Evolutionary conservation across 257 asterid genomes (phyloP), one percentile per base, ranked within the genome.

Genomic region (Ilex aquifolium): DNA sequence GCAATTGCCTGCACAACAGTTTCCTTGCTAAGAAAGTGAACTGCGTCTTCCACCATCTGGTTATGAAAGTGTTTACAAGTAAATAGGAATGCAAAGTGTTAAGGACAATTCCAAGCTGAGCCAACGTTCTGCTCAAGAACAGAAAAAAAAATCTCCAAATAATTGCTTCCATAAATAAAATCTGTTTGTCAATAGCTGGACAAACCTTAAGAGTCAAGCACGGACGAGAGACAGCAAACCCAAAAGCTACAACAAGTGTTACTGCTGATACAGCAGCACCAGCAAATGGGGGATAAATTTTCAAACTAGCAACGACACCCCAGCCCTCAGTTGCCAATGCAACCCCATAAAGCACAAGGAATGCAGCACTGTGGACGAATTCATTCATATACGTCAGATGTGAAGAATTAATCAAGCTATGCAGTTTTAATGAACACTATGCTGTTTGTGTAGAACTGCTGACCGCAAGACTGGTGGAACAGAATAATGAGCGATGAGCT

Each of bases 41-140:
- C 99, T 72, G 97, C 99, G 81, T 90, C 99, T 80, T 93, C 97
- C 78, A 93, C 95, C 99, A 90, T 90, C 99, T 93, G 70, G 42
- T 71, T 16, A 31, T 53, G 31, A 32, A 59, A 71, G 36, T 65
- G 66, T 31, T 62, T 53, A 69, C 70, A 55, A 48, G 16, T 65
- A 21, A 21, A 46, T 61, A 31, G 32, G 40, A 61, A 48, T 32
- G 59, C 67, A 61, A 36, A 32, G 44, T 40, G 49, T 62, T 55
- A 58, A 58, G 31, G 44, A 27, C 53, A 44, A 50, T 49, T 49
- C 54, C 54, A 49, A 11, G 42, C 8, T 36, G 42, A 36, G 8
- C 42, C 5, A 36, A 4, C 1, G 8, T 13, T 49, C 10, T 9
- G 14, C 59, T 27, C 66, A 59, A 63, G 21, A 56, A 29, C 29